Evolutionary conservation across 768 basidiomycete species (phyloP), one percentile per base, ranked within the genome.

Genomic region (Dentipellis fragilis): DNA sequence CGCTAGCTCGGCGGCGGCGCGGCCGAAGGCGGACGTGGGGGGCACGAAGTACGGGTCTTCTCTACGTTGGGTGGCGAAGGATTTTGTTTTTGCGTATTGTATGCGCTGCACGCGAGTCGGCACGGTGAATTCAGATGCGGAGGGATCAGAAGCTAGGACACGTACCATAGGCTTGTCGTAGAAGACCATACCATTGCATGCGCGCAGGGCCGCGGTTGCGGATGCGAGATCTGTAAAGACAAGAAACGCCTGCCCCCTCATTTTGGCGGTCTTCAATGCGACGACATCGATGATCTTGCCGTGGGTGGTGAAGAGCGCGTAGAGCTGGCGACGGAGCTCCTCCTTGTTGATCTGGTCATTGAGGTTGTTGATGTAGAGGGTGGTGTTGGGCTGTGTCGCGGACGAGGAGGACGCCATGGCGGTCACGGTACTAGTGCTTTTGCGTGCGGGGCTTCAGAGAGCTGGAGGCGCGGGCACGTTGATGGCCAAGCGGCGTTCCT

Each of bases 161-260:
- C 85, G 73, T 69, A 93, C 93, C 72, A 95, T 78, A 23, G 89
- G 88, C 66, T 92, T 93, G 65, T 92, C 88, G 66, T 95, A 96
- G 71, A 95, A 95, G 23, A 82, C 59, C 81, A 95, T 89, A 54
- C 95, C 95, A 65, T 92, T 88, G 66, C 93, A 87, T 48, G 87
- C 91, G 50, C 95, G 80, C 83, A 97, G 80, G 37, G 95, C 95
- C 54, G 91, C 82, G 5, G 95, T 97, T 56, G 93, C 91, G 54
- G 85, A 83, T 10, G 89, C 81, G 51, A 95, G 83, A 72, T 98
- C 95, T 51, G 82, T 80, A 72, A 96, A 98, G 64, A 95, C 93
- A 65, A 97, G 84, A 71, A 96, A 98, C 1, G 95, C 95, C 71
- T 96, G 93, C 19, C 93, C 94, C 60, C 86, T 81, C 85, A 89